Percentiles rank a stretch among this genome's conserved stretches.
These are phyloP conservation scores for Zygosaccharomyces pseudobailii DNA, from an alignment of 1,139 yeast genomes.

Conservation along the genomic window DNA sequence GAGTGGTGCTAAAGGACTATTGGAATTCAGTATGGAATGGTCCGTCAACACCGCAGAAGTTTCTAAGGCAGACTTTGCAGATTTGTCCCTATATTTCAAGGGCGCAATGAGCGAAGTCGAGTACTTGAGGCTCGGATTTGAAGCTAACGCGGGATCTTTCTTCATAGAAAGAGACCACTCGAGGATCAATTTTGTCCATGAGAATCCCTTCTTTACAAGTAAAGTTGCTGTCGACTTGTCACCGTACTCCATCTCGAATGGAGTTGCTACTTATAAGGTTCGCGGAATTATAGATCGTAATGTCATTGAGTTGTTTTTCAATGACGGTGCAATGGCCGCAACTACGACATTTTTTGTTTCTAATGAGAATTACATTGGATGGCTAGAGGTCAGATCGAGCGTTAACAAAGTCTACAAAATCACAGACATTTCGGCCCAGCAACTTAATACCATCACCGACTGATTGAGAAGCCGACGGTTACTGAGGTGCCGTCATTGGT, in stretches of 20 bases:
- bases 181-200: constrained; percentile 15
- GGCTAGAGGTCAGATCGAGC: constrained; percentile 16
- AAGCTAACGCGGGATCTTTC: constrained; percentile 20
- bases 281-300: constrained; percentile 32
- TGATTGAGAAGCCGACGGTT: too few species aligned
- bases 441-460: neutral
- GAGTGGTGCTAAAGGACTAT: constrained; percentile 4
- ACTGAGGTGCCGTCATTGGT: too few species aligned
- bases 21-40: constrained; percentile 17
- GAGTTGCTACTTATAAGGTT: constrained; percentile 19
- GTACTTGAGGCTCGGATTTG: constrained; percentile 22
- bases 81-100: constrained; percentile 14
- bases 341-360: constrained; percentile 28
- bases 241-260: constrained; percentile 7
- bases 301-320: constrained; percentile 32
- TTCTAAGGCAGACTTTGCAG: constrained; percentile 13
- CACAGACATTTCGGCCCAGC: constrained; percentile 8
- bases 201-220: constrained; percentile 21
- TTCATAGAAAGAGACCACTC: constrained; percentile 25
- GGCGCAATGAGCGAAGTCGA: constrained; percentile 15
- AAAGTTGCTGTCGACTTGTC: constrained; percentile 7
- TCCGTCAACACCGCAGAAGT: constrained; percentile 14
- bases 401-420: constrained; percentile 33
- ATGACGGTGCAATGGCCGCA: constrained; percentile 27
- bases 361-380: constrained; percentile 17